phyloP scores from a whole-genome alignment of 2,329 filamentous ascomycete genomes.

The Sporothrix schenckii region DNA sequence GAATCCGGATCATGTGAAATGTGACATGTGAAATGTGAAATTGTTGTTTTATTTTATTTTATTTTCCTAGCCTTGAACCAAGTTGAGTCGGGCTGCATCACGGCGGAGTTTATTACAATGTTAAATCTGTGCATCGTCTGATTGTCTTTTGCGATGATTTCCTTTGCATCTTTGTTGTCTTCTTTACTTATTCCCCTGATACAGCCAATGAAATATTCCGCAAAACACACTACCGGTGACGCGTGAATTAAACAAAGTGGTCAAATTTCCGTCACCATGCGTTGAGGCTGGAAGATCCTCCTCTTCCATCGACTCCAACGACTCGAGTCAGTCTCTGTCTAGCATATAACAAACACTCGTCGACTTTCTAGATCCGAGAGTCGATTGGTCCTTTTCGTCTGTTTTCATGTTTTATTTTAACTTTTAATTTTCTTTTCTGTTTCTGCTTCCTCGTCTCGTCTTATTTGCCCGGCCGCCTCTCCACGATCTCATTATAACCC shows the following conservation, averaged over 20 bases:
- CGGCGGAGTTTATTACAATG: background rate
- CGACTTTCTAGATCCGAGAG: too few species aligned
- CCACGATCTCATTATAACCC: background rate
- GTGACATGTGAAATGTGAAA: background rate
- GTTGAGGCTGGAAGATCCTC: background rate
- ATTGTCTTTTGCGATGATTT: background rate
- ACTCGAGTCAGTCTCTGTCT: background rate
- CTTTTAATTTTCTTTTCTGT: too few species aligned
- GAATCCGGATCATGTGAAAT: background rate
- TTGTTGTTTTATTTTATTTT: background rate
- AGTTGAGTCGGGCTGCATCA: conserved; percentile 10
- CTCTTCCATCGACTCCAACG: background rate
- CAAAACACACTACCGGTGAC: background rate
- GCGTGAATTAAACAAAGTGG: background rate
- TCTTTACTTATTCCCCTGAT: conserved; percentile 20
- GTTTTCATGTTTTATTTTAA: too few species aligned
- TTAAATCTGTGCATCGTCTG: background rate
- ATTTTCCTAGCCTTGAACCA: background rate
- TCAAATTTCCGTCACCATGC: background rate
- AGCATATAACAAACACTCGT: background rate
- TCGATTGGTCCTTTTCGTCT: background rate
- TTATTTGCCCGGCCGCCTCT: background rate
- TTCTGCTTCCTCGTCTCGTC: too few species aligned
- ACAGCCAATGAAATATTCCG: conserved; percentile 1
- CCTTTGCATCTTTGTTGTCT: background rate